Base-by-base conservation (phyloP, 2,329 filamentous ascomycete genomes). In the Monosporascus ibericus region DNA sequence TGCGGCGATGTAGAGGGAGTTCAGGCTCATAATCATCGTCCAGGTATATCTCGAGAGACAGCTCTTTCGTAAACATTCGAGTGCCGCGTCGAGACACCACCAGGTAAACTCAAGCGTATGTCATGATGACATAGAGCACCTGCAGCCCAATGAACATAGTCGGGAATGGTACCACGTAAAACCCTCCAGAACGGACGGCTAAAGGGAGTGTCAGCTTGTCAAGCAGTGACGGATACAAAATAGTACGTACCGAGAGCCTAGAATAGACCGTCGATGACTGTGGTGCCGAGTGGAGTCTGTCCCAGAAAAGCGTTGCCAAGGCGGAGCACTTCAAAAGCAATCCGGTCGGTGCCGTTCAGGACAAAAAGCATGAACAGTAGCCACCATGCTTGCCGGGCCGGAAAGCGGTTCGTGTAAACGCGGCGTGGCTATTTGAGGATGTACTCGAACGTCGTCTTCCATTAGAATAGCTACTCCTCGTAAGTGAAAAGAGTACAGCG, bases 51-150 rank as follows among this genome's bases (percentile, higher is more conserved):
- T 80, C 80, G 2, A 84, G 68, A 1, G 75, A 79, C 5, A 77
- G 72, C 58, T 84, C 80, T 67, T 85, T 81, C n/a, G 59, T 85
- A 85, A 25, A 81, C 77, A 61, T 85, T 84, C n/a, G 79, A 81
- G 58, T 80, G 77, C 8, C 81, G 72, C 60, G 80, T 72, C 0
- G 73, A 74, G 52, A 80, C 75, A 74, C 72, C 20, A 79, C 69
- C 0, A 77, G 77, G 48, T 76, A 79, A 6, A 70, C 72, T 0
- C 74, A 75, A 47, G 79, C 75, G 47, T 67, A 65, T 75, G 79
- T 80, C 65, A 78, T 77, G 38, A 78, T 71, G 1, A 78, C 65
- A 52, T 76, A 78, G 6, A 74, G 66, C 20, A 79, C 70, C 52
- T 78, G 71, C 30, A 78, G 62, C 3, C 75, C 77, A 4, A 78